These are phyloP conservation scores for Pulveroboletus ravenelii DNA, from an alignment of 768 basidiomycete genomes.

Conservation along the genomic window DNA sequence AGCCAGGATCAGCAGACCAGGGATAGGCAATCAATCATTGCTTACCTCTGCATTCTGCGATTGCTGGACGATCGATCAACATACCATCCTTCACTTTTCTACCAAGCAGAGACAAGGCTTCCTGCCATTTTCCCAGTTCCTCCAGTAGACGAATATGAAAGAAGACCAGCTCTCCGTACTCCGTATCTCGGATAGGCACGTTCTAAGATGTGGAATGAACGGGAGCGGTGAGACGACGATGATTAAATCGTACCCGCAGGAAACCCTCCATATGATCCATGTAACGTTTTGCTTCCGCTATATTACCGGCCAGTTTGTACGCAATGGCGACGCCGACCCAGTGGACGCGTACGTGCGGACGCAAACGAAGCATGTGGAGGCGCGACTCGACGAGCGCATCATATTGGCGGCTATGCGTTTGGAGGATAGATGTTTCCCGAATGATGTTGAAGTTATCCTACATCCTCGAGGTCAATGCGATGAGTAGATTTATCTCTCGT, in stretches of 20 bases:
- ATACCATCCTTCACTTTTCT: conserved; percentile 54
- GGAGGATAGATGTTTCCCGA: conserved; percentile 83
- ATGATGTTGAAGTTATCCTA: conserved; percentile 95
- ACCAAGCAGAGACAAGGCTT: conserved; percentile 63
- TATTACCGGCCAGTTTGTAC: conserved; percentile 77
- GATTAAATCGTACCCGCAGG: conserved; percentile 50
- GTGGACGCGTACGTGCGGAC: conserved; percentile 79
- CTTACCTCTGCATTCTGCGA: conserved; percentile 66
- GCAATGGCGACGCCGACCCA: conserved; percentile 91
- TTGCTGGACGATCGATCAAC: conserved; percentile 67
- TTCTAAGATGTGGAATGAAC: conserved; percentile 42
- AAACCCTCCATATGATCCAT: conserved; percentile 67
- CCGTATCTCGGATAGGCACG: conserved; percentile 71
- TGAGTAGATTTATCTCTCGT: neutral
- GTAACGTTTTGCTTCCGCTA: conserved; percentile 62
- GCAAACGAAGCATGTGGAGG: conserved; percentile 68
- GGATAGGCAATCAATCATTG: neutral
- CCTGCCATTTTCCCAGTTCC: conserved; percentile 58
- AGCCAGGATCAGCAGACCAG: conserved; percentile 4
- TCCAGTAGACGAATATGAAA: conserved; percentile 75
- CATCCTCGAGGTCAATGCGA: neutral
- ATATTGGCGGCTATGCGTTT: conserved; percentile 81
- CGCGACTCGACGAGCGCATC: conserved; percentile 78
- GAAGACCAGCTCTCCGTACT: conserved; percentile 77
- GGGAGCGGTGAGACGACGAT: neutral